A percentile compares a stretch with the other conserved stretches of the same genome.
Evolutionary conservation across 441 rosid species (phyloP).

Genomic region (Adansonia gregorii): DNA sequence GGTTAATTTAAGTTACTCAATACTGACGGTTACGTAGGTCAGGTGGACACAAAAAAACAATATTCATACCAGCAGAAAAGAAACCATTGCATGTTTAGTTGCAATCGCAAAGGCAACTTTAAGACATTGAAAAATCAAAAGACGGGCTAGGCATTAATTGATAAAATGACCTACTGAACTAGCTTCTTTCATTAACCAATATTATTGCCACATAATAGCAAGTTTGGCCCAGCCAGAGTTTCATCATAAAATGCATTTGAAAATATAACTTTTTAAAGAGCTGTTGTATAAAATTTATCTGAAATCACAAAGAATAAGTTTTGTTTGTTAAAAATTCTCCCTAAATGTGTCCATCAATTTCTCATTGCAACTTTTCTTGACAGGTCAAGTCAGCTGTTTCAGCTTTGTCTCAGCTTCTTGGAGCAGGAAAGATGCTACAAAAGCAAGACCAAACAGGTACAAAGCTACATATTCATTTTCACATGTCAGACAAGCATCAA

Average conservation of each 20-base stretch:
- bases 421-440: constrained; percentile 4
- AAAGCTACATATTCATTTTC: background rate
- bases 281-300: background rate
- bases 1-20: background rate
- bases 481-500: constrained; percentile 6
- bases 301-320: constrained; percentile 4
- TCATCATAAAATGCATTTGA: constrained; percentile 7
- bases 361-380: constrained; percentile 18
- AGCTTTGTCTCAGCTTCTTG: constrained; percentile 16
- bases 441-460: background rate
- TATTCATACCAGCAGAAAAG: background rate
- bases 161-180: background rate
- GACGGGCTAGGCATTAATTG: constrained; percentile 5
- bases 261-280: background rate
- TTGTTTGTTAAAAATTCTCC: background rate
- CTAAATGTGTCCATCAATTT: background rate
- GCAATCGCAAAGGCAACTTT: constrained; percentile 9
- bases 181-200: background rate
- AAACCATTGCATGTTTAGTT: background rate
- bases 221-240: background rate
- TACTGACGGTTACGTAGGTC: background rate
- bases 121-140: constrained; percentile 14
- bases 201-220: background rate
- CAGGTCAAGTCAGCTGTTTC: background rate
- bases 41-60: background rate